A percentile compares a stretch with the other conserved stretches of the same genome.
phyloP scores from a whole-genome alignment of 2,329 filamentous ascomycete species.

The Sporothrix inflata region DNA sequence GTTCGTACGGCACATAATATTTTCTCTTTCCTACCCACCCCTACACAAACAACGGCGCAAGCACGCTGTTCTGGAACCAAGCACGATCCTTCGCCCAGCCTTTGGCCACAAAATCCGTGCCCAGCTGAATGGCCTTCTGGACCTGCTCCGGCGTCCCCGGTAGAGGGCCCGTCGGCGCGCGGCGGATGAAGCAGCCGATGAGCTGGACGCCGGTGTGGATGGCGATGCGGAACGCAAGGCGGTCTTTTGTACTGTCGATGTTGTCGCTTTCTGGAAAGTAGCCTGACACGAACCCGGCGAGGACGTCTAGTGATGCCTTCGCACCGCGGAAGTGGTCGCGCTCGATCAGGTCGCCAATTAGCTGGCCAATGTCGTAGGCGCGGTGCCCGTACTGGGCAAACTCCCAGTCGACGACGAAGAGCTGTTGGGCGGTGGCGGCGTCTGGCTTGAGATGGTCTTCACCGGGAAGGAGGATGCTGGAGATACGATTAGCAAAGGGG shows the following conservation, averaged over 20 bases:
- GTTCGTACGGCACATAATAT: not conserved
- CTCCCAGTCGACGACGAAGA: conserved; percentile 52
- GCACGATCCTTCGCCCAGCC: not conserved
- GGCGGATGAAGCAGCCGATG: conserved; percentile 1
- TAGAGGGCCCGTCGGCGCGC: not conserved
- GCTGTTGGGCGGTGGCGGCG: conserved; percentile 29
- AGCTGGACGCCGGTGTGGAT: not conserved
- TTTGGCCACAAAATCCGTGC: conserved; percentile 1
- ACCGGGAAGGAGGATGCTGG: not conserved
- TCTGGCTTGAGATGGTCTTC: not conserved
- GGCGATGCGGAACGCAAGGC: not conserved
- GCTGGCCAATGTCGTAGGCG: conserved; percentile 47
- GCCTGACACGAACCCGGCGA: not conserved
- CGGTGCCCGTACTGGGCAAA: conserved; percentile 44
- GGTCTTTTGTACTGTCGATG: not conserved
- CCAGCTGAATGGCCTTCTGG: not conserved
- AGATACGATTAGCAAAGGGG: not conserved
- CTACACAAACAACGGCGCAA: not conserved
- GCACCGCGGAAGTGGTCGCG: not conserved
- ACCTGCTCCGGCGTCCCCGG: not conserved
- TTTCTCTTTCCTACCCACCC: not conserved
- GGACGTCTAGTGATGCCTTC: not conserved
- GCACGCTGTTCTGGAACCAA: not conserved
- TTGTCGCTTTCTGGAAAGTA: not conserved
- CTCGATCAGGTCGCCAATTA: conserved; percentile 47